phyloP scores from a whole-genome alignment of 2,329 filamentous ascomycete genomes.

The Colletotrichum tanaceti region DNA sequence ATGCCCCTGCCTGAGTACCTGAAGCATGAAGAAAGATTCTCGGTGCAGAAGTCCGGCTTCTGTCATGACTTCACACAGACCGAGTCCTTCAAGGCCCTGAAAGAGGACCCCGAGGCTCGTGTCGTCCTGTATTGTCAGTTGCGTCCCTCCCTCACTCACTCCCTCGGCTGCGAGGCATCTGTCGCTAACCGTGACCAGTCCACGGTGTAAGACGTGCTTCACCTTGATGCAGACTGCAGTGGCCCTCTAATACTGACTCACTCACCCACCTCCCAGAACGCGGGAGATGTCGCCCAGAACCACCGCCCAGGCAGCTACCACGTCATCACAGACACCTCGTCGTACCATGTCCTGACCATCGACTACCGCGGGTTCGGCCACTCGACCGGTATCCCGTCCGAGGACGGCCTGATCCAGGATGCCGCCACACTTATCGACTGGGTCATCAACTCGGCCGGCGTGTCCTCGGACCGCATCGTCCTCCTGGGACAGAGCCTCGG shows the following conservation, averaged over 20 bases:
- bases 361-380: slow-evolving; percentile 92
- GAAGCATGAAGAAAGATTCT: slow-evolving; percentile 73
- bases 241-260: not conserved
- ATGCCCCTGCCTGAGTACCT: slow-evolving; percentile 82
- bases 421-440: slow-evolving; percentile 79
- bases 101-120: slow-evolving; percentile 70
- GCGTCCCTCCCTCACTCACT: slow-evolving; percentile 18
- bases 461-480: slow-evolving; percentile 79
- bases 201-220: slow-evolving; percentile 67
- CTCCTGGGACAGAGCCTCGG: slow-evolving; percentile 89
- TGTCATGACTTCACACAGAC: slow-evolving; percentile 66
- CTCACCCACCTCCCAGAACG: slow-evolving; percentile 67
- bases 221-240: slow-evolving; percentile 46
- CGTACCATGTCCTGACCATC: slow-evolving; percentile 85
- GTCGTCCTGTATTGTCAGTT: slow-evolving; percentile 73
- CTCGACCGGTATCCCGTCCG: slow-evolving; percentile 82
- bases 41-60: slow-evolving; percentile 62
- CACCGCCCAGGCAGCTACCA: slow-evolving; percentile 83
- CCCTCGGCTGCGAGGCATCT: not conserved
- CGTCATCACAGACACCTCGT: slow-evolving; percentile 76
- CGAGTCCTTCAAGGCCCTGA: slow-evolving; percentile 70
- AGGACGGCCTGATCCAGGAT: slow-evolving; percentile 84
- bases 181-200: slow-evolving; percentile 54
- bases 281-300: slow-evolving; percentile 84
- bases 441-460: slow-evolving; percentile 70